These are phyloP conservation scores for Boletus reticuloceps DNA, from an alignment of 768 basidiomycete species.

Conservation along the genomic window DNA sequence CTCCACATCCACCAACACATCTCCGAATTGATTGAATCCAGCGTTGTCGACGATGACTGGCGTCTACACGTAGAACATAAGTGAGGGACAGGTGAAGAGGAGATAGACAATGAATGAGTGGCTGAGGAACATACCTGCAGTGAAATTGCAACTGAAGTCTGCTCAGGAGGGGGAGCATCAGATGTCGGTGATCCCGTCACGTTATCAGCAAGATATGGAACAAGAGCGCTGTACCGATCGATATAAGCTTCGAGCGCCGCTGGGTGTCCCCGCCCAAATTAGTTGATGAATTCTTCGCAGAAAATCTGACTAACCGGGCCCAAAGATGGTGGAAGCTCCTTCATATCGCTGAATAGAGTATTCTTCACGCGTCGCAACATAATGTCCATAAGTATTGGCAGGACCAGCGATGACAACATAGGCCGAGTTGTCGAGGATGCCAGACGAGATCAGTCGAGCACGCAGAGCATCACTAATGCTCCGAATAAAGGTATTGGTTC, in stretches of 20 bases:
- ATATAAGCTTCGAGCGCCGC: slow-evolving; percentile 81
- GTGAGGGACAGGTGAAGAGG: neutral
- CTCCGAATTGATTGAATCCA: slow-evolving; percentile 58
- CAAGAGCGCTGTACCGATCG: slow-evolving; percentile 66
- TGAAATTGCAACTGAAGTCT: slow-evolving; percentile 64
- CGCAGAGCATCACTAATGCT: slow-evolving; percentile 61
- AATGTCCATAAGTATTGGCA: slow-evolving; percentile 79
- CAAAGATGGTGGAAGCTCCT: slow-evolving; percentile 78
- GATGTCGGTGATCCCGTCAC: slow-evolving; percentile 49
- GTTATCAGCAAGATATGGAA: slow-evolving; percentile 56
- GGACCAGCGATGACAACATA: slow-evolving; percentile 79
- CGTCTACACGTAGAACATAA: slow-evolving; percentile 36
- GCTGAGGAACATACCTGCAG: slow-evolving; percentile 44
- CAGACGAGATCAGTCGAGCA: slow-evolving; percentile 57
- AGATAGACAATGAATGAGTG: neutral
- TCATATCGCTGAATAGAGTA: slow-evolving; percentile 76
- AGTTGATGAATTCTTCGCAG: neutral
- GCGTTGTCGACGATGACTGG: slow-evolving; percentile 60
- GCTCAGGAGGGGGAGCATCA: slow-evolving; percentile 62
- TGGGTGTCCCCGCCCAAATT: slow-evolving; percentile 22
- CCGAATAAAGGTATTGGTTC: neutral
- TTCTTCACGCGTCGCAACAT: slow-evolving; percentile 71
- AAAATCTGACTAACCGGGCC: slow-evolving; percentile 53
- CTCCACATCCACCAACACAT: slow-evolving; percentile 54
- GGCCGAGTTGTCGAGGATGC: slow-evolving; percentile 62